These are phyloP conservation scores for Porphyrellus cyaneotinctus DNA, from an alignment of 768 basidiomycete species.

Conservation along the genomic window DNA sequence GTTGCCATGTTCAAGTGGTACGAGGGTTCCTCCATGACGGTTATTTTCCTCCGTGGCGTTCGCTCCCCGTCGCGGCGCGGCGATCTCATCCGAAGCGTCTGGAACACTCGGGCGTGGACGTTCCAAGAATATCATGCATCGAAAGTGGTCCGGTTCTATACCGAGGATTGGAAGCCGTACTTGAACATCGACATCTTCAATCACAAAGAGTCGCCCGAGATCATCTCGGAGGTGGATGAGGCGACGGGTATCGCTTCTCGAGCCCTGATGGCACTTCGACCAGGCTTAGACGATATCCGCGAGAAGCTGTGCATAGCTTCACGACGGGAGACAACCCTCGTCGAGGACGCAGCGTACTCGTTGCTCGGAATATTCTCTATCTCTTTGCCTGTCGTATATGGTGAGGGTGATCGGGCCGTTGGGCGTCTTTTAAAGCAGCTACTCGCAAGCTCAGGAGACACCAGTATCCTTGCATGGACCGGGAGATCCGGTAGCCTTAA, in stretches of 20 bases:
- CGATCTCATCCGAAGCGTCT: not conserved
- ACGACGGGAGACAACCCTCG: not conserved
- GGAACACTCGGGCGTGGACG: constrained; percentile 1
- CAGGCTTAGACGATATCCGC: constrained; percentile 3
- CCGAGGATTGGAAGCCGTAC: too few relatives aligned
- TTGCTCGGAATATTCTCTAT: constrained; percentile 7
- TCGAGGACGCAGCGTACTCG: constrained; percentile 14
- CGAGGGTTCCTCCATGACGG: not conserved
- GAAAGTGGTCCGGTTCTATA: constrained; percentile 4
- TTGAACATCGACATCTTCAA: not conserved
- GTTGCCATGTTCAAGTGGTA: constrained; percentile 13
- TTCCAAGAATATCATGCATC: not conserved
- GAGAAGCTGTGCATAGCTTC: constrained; percentile 14
- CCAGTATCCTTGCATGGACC: too few relatives aligned
- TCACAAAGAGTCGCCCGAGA: constrained; percentile 3
- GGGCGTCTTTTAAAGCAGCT: not conserved
- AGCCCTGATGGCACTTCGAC: not conserved
- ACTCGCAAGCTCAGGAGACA: not conserved
- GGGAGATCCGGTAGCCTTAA: not conserved
- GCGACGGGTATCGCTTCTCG: not conserved
- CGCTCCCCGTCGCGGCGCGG: not conserved
- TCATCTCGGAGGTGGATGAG: constrained; percentile 8
- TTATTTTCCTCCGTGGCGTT: not conserved
- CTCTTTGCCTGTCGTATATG: constrained; percentile 5
- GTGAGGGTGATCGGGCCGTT: not conserved